Base-by-base conservation (phyloP, 2,329 filamentous ascomycete genomes). In the Sclerotinia minor region DNA sequence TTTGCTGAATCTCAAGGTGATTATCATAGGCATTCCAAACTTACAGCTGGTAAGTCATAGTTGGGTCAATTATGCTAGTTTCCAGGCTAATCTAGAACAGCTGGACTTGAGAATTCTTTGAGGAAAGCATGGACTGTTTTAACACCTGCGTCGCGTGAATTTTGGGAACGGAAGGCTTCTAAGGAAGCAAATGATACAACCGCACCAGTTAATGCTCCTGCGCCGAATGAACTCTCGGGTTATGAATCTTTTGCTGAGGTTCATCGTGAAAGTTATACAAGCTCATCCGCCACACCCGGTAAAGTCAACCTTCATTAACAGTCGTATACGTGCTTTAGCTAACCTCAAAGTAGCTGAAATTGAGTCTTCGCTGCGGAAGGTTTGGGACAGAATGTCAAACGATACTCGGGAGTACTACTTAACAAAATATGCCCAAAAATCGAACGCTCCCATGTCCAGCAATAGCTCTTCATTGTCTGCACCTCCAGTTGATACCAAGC, bases 331-430 rank as follows among this genome's bases (percentile, higher is more conserved):
- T 13, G n/a, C 45, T 61, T 19, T 11, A 32, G 19, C 64, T 67
- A 61, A 67, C 19, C 19, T 53, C 6, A 26, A 44, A 59, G 24
- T 52, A 67, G 64, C 19, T 44, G 32, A 67, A 44, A n/a, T 67
- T 7, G 64, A 60, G 29, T 41, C 32, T 17, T 52, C 45, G n/a
- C 6, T 66, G 45, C 32, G 29, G 9, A 19, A 19, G 7, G 9
- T 8, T 3, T 66, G 54, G 64, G 50, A 50, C 32, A 32, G 32
- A 38, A 41, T 66, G 17, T 1, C 64, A 24, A 11, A 9, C 26
- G 21, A n/a, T 26, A 41, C 54, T 26, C 54, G 45, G 5, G 26
- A 60, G 44, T 49, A 50, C 29, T 61, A 49, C 26, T 61, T 45
- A 26, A 26, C 7, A 47, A 61, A 26, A 5, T 29, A 32, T 49